Evolutionary conservation across 805 yeast species (phyloP), one percentile per base, ranked within the genome.

Genomic region (Teunomyces barrocoloradensis): DNA sequence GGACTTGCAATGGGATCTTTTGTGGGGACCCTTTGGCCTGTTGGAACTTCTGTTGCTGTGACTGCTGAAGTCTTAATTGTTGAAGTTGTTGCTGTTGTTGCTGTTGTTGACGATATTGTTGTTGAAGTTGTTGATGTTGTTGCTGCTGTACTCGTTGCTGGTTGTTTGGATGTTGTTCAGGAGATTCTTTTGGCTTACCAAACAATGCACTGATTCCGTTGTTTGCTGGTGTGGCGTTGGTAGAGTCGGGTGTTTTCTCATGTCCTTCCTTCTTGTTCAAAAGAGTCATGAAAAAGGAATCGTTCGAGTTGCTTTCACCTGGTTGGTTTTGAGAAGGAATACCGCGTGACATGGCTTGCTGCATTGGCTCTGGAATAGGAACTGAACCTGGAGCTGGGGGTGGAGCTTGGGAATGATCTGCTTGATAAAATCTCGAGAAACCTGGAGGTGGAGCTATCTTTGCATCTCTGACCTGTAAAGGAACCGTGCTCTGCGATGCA

Each of bases 281-380:
- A 46, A 79, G 60, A 4, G 81, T 71, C 64, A 73, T 67, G 55
- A 79, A 57, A 50, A 79, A 79, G 12, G 71, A 58, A 49, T 77
- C 80, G 52, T 69, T 66, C n/a, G 59, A 46, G 11, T n/a, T 37
- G 10, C 13, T 37, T 12, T 37, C 28, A 13, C 25, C 18, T 5
- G 27, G 42, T 33, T 15, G 30, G 3, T 6, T n/a, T 6, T 37
- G 37, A 4, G 32, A 20, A 6, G 34, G 43, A 18, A 27, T 10
- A 9, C 13, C 18, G 12, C 10, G 34, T 18, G 33, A 25, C 17
- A 29, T 18, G 20, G 13, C 15, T 15, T 20, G 25, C 5, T 21
- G 40, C 5, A 20, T 13, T 21, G 20, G 27, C 4, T 37, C 40
- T 12, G 29, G 37, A 9, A 20, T 25, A 7, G 30, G 17, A 30